Conservation (phyloP, 345 rosid genomes). For the Brassica incana region DNA sequence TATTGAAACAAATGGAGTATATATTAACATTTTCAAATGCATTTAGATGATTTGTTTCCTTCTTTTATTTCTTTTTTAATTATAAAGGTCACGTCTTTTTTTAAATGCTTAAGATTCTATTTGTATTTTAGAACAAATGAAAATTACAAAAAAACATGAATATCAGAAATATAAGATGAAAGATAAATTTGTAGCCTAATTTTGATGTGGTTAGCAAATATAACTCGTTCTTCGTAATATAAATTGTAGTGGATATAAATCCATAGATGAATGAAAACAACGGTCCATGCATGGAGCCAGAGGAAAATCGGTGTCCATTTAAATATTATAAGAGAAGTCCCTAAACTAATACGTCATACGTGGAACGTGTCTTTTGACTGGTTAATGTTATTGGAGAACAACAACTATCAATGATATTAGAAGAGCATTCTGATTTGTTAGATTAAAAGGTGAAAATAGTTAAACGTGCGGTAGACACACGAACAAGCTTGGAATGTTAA, state of each 20-base stretch:
- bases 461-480: not conserved
- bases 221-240: too few relatives aligned
- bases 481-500: slow-evolving; percentile 17
- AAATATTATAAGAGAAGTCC: not conserved
- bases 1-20: too few relatives aligned
- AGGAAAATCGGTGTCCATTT: not conserved
- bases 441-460: not conserved
- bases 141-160: not conserved
- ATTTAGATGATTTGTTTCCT: too few relatives aligned
- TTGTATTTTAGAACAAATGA: not conserved
- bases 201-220: not conserved
- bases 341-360: not conserved
- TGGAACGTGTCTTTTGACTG: not conserved
- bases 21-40: too few relatives aligned
- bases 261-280: not conserved
- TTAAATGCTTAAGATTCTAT: too few relatives aligned
- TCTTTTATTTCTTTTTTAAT: too few relatives aligned
- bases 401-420: not conserved
- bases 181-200: not conserved
- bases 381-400: not conserved
- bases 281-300: not conserved
- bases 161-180: too few relatives aligned
- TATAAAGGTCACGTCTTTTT: too few relatives aligned
- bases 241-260: not conserved
- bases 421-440: not conserved